phyloP scores from a whole-genome alignment of 208 protist species.

The Zelonia costaricensis region DNA sequence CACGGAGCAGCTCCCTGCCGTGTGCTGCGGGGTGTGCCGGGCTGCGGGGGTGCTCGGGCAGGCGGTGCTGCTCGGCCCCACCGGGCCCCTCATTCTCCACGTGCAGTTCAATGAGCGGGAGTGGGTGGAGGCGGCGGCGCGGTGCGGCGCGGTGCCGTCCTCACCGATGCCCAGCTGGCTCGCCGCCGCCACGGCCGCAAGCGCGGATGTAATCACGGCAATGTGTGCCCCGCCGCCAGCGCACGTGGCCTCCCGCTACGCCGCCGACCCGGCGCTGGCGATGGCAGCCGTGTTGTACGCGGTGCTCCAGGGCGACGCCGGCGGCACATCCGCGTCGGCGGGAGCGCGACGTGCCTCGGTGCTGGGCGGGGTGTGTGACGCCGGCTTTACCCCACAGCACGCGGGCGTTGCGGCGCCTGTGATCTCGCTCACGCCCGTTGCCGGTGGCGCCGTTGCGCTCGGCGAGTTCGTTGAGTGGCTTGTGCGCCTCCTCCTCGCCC shows the following conservation, averaged over 20 bases:
- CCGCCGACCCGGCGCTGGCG: constrained; percentile 2
- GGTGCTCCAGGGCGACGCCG: constrained; percentile 12
- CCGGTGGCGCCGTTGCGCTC: constrained; percentile 18
- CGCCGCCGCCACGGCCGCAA: neutral
- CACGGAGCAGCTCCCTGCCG: constrained; percentile 20
- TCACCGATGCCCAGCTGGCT: neutral
- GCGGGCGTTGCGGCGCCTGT: no score
- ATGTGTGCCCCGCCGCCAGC: constrained; percentile 15
- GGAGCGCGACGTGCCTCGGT: no score
- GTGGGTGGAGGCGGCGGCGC: constrained; percentile 10
- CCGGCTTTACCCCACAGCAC: no score
- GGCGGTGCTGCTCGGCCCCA: constrained; percentile 58
- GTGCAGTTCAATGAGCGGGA: constrained; percentile 49
- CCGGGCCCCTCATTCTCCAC: constrained; percentile 64
- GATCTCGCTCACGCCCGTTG: no score
- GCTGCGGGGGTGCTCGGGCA: constrained; percentile 43
- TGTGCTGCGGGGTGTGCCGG: constrained; percentile 48
- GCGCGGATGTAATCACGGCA: no score
- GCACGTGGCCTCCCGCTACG: constrained; percentile 4
- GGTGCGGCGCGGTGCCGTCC: neutral
- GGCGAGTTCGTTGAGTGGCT: constrained; percentile 54
- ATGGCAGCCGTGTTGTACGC: constrained; percentile 23
- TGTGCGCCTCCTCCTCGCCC: constrained; percentile 43
- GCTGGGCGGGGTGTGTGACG: no score
- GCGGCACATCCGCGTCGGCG: neutral